A percentile compares a stretch with the other conserved stretches of the same genome.
phyloP scores from a whole-genome alignment of 2,329 filamentous ascomycete genomes.

The Penicillium paneum region DNA sequence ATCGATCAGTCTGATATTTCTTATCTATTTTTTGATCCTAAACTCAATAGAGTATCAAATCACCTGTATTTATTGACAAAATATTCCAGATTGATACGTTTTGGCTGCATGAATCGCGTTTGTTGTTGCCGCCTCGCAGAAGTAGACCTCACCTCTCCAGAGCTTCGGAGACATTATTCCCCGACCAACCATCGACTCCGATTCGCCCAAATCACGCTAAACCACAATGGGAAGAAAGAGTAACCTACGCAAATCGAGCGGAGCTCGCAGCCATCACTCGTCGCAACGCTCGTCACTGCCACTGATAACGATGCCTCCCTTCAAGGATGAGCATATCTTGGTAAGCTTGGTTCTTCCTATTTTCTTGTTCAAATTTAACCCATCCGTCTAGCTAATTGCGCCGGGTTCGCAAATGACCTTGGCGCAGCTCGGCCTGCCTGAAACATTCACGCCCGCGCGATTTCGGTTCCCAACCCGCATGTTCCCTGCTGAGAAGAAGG shows the following conservation, averaged over 20 bases:
- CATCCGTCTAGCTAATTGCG: conserved; percentile 47
- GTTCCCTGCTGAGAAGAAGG: conserved; percentile 75
- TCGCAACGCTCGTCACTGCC: conserved; percentile 1
- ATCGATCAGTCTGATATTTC: neutral
- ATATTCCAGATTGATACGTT: neutral
- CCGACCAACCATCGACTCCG: neutral
- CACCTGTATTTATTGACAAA: neutral
- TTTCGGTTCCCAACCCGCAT: conserved; percentile 88
- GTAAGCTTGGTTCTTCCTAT: conserved; percentile 31
- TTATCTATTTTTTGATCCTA: neutral
- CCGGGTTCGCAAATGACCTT: conserved; percentile 82
- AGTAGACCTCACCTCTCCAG: neutral
- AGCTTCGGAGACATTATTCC: neutral
- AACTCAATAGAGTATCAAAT: neutral
- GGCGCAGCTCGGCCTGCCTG: conserved; percentile 83
- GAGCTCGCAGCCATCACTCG: conserved; percentile 18
- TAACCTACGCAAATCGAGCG: conserved; percentile 16
- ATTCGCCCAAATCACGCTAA: conserved; percentile 16
- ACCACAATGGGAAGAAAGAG: conserved; percentile 16
- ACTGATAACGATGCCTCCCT: conserved; percentile 45
- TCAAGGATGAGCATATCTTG: conserved; percentile 53
- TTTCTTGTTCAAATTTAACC: neutral
- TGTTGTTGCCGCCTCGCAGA: neutral
- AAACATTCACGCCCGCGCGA: conserved; percentile 86
- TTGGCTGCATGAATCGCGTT: neutral